These are phyloP conservation scores for Didymella segeticola DNA, from an alignment of 2,329 filamentous ascomycete genomes.

Conservation along the genomic window DNA sequence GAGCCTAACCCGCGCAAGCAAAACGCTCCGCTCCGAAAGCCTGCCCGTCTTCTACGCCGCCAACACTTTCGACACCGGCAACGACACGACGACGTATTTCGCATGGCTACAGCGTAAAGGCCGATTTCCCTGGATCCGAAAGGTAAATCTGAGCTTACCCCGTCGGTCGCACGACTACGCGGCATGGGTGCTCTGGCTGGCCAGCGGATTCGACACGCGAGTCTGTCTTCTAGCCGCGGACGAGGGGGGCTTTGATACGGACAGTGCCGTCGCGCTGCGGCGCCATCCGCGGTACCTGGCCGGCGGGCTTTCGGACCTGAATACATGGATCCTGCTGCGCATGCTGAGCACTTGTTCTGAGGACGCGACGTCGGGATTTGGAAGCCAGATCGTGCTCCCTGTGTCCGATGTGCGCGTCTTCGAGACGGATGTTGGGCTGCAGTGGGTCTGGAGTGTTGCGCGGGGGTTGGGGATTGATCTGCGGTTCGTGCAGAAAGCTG, in stretches of 20 bases:
- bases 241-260: no score
- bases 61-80: not conserved
- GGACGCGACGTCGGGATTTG: not conserved
- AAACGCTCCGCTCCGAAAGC: not conserved
- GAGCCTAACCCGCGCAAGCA: not conserved
- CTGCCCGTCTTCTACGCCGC: constrained; percentile 2
- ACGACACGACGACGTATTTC: constrained; percentile 1
- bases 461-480: constrained; percentile 1
- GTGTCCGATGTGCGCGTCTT: not conserved
- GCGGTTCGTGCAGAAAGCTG: not conserved
- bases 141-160: not conserved
- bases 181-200: constrained; percentile 1
- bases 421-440: not conserved
- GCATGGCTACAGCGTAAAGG: not conserved
- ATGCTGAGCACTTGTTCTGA: not conserved
- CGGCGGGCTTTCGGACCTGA: not conserved
- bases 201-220: not conserved
- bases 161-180: not conserved
- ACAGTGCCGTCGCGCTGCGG: no score
- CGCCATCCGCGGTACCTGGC: not conserved
- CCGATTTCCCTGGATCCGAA: not conserved
- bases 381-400: not conserved
- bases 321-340: not conserved
- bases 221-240: no score
- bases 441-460: not conserved